Base-by-base conservation (phyloP, 371 early-diverging fungal species). In the Haplosporangium sp. region DNA sequence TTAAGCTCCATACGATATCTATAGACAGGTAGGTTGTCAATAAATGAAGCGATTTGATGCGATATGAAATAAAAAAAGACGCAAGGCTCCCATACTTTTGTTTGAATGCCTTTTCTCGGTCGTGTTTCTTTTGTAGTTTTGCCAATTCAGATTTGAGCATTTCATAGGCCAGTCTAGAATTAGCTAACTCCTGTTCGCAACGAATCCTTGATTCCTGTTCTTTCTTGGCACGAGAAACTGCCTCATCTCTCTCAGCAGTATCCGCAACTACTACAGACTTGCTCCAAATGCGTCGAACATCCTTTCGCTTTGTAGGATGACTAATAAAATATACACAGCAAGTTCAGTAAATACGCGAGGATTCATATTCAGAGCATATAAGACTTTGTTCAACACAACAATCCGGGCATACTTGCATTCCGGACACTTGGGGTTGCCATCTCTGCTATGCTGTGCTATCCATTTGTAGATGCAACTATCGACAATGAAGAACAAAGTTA, bases 201-300 rank as follows among this genome's bases (percentile, higher is more conserved):
- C 66, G 72, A n/a, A 63, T 52, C 13, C 76, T 48, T 0, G 40
- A 53, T 10, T 74, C 75, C 37, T 63, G 63, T 37, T 78, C 71
- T 20, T 62, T 69, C 40, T 44, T 74, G 5, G 62, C 58, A 10
- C 69, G 72, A 9, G 55, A 34, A 20, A 58, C 40, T 10, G 76
- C 67, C 17, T 63, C 61, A 17, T 83, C 76, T 65, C 20, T 62
- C 39, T 78, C 76, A 15, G 66, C 66, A 2, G 83, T 72, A 47
- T 83, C 83, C 34, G 70, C 47, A 5, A 64, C 72, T 4, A 71
- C 64, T 5, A 83, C 73, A 17, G 64, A 48, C 50, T 75, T 83
- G 57, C 79, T 79, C 83, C 83, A 83, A 9, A 83, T 61, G 4
- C 71, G 70, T 2, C 83, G 69, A 13, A 83, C 58, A 58, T 83